Conservation (phyloP, 1,139 yeast genomes). For the Komagataea norvegica region DNA sequence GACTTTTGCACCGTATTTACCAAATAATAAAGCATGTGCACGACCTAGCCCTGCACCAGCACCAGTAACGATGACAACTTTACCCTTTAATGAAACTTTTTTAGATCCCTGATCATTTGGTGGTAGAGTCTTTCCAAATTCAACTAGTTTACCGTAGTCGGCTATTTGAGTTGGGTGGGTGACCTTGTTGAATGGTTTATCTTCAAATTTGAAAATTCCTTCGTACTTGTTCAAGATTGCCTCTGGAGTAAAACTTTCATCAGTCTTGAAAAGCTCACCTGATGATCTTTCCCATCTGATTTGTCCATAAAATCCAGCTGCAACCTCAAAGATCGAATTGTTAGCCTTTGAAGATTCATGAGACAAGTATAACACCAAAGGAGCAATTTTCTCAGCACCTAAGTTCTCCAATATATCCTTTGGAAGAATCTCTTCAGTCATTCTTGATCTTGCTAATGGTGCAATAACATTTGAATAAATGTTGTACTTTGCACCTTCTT, state of each 20-base stretch:
- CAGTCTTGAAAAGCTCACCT: conserved; percentile 82
- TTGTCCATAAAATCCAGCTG: conserved; percentile 91
- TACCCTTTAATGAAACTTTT: conserved; percentile 62
- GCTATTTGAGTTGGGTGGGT: conserved; percentile 64
- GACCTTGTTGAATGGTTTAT: conserved; percentile 49
- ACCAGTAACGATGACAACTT: conserved; percentile 91
- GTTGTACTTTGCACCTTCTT: conserved; percentile 85
- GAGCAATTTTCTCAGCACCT: conserved; percentile 86
- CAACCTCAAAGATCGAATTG: conserved; percentile 84
- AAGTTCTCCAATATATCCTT: conserved; percentile 76
- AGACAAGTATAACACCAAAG: conserved; percentile 76
- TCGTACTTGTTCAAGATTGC: conserved; percentile 69
- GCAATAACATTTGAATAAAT: conserved; percentile 85
- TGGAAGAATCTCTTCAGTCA: conserved; percentile 90
- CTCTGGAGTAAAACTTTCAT: conserved; percentile 74
- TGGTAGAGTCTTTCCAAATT: conserved; percentile 49
- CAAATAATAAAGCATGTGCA: conserved; percentile 81
- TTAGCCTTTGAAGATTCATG: conserved; percentile 55
- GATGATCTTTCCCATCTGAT: conserved; percentile 93
- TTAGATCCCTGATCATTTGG: conserved; percentile 47
- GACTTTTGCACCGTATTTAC: conserved; percentile 90
- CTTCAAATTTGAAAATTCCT: conserved; percentile 58
- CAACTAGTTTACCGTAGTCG: conserved; percentile 53
- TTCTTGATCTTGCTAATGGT: conserved; percentile 91
- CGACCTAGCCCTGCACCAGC: conserved; percentile 95